Conservation (phyloP, 2,329 filamentous ascomycete genomes). For the Nakataea oryzae region DNA sequence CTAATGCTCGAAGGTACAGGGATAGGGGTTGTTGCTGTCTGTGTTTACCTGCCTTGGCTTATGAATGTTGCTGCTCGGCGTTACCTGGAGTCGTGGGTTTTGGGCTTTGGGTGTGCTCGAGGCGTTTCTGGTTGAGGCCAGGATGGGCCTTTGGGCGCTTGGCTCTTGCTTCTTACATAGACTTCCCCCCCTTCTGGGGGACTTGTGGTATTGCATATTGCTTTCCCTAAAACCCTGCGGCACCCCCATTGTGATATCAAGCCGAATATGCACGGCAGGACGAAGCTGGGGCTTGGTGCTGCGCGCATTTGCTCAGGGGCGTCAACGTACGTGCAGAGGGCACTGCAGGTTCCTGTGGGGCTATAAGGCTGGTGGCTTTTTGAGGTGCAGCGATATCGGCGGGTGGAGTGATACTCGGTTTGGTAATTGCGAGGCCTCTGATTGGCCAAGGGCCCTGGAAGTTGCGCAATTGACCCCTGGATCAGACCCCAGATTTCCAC, state of each 20-base stretch:
- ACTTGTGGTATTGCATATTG: neutral
- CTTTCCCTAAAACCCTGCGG: neutral
- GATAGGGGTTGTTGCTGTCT: neutral
- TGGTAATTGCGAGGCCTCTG: slow-evolving; percentile 7
- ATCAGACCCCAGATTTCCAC: neutral
- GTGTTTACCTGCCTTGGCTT: neutral
- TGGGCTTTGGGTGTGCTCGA: neutral
- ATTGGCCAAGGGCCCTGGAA: slow-evolving; percentile 7
- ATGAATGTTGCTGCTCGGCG: neutral
- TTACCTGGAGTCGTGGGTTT: neutral
- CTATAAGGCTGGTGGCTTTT: neutral
- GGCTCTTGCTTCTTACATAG: neutral
- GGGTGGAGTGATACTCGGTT: neutral
- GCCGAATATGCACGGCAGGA: neutral
- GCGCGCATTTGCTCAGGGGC: too few species aligned
- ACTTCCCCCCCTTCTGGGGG: neutral
- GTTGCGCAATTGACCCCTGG: neutral
- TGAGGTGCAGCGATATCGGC: neutral
- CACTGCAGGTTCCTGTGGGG: too few species aligned
- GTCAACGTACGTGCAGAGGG: too few species aligned
- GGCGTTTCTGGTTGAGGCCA: neutral
- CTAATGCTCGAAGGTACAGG: neutral
- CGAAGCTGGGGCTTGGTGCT: too few species aligned
- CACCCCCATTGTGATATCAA: neutral
- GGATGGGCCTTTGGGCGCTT: neutral